A percentile compares a stretch with the other conserved stretches of the same genome.
Evolutionary conservation across 75 land plant species (phyloP).

Genomic region (Picea sitchensis): DNA sequence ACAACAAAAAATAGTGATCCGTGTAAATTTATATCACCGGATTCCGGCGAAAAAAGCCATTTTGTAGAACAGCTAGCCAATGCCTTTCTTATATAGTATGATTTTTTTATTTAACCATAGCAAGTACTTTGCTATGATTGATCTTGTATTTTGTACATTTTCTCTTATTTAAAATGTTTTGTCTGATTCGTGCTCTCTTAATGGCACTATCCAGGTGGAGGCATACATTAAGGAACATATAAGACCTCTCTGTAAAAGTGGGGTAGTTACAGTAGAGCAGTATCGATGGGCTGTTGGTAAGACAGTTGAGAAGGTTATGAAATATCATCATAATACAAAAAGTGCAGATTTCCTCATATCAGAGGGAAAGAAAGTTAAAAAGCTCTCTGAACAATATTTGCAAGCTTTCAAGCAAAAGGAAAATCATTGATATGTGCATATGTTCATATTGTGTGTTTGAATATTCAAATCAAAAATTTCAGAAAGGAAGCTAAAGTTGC

Average conservation of each 20-base stretch:
- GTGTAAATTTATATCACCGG: no score
- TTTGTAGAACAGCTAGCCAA: no score
- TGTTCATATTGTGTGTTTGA: not conserved
- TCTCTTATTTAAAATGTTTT: not conserved
- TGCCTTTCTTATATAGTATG: no score
- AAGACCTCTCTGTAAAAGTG: constrained; percentile 89
- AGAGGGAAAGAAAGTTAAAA: constrained; percentile 96
- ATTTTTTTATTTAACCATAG: not conserved
- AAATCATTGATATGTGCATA: constrained; percentile 1
- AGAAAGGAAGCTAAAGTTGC: no score
- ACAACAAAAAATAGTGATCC: no score
- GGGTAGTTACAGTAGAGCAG: constrained; percentile 82
- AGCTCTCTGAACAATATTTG: constrained; percentile 95
- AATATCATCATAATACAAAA: constrained; percentile 63
- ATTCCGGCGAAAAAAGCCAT: no score
- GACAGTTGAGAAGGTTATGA: constrained; percentile 92
- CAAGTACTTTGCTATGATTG: constrained; percentile 7
- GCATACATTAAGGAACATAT: constrained; percentile 91
- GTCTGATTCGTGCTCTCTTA: not conserved
- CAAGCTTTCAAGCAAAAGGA: constrained; percentile 55
- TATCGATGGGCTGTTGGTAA: constrained; percentile 87
- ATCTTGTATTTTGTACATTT: not conserved
- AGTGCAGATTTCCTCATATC: constrained; percentile 93
- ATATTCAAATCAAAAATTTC: no score
- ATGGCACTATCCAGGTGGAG: constrained; percentile 66